Percentiles rank a stretch among this genome's conserved stretches.
phyloP scores from a whole-genome alignment of 805 yeast genomes.

The Ogataea pilisensis region DNA sequence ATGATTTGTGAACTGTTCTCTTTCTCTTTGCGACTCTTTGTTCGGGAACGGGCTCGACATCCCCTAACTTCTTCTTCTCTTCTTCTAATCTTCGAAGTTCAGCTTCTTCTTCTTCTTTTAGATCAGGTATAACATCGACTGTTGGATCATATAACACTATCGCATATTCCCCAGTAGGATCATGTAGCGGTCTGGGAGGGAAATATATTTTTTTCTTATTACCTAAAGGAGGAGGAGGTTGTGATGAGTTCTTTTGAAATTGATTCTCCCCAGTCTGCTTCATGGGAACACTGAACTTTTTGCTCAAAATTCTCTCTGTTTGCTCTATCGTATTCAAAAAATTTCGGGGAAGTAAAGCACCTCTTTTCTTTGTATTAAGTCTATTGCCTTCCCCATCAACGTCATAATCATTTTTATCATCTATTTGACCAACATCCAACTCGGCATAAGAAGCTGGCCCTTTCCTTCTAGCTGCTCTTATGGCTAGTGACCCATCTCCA shows the following conservation, averaged over 20 bases:
- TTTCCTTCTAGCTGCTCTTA: slow-evolving; percentile 26
- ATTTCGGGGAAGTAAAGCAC: slow-evolving; percentile 60
- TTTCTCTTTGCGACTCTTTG: slow-evolving; percentile 28
- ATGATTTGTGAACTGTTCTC: slow-evolving; percentile 53
- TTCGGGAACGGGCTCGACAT: slow-evolving; percentile 17
- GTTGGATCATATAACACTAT: slow-evolving; percentile 95
- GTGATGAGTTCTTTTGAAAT: slow-evolving; percentile 22
- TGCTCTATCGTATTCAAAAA: slow-evolving; percentile 36
- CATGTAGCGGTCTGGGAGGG: slow-evolving; percentile 92
- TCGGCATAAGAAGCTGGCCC: slow-evolving; percentile 41
- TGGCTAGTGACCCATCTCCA: slow-evolving; percentile 12
- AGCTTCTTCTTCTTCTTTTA: slow-evolving; percentile 27
- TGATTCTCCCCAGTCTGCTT: slow-evolving; percentile 36
- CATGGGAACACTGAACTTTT: slow-evolving; percentile 62
- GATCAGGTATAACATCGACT: slow-evolving; percentile 52
- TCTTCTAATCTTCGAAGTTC: slow-evolving; percentile 15
- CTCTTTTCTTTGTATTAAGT: slow-evolving; percentile 36
- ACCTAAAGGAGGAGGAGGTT: slow-evolving; percentile 79
- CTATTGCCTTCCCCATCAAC: slow-evolving; percentile 29
- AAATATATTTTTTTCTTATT: slow-evolving; percentile 63
- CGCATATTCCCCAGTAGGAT: slow-evolving; percentile 90
- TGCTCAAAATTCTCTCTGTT: slow-evolving; percentile 38
- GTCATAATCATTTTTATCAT: slow-evolving; percentile 26
- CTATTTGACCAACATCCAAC: slow-evolving; percentile 26
- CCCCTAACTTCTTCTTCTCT: slow-evolving; percentile 24